Base-by-base conservation (phyloP, 2,329 filamentous ascomycete genomes). In the Apiospora rasikravindrae region DNA sequence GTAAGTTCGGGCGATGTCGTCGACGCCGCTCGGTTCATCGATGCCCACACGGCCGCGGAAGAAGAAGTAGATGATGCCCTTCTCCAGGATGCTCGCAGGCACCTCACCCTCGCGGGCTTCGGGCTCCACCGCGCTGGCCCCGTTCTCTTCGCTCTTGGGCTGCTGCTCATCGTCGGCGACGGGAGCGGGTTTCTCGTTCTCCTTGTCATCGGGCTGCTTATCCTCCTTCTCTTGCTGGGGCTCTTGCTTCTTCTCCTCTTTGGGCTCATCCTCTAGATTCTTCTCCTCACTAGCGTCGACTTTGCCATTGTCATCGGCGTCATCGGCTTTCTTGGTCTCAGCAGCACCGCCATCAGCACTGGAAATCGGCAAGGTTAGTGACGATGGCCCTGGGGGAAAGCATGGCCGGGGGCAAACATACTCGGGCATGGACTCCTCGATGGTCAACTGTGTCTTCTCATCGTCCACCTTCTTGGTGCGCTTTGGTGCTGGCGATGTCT, bases 21-120 rank as follows among this genome's bases (percentile, higher is more conserved):
- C 83, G 0, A 96, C 86, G 66, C 88, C 87, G 24, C 91, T 87
- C 0, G 94, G 91, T 8, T 93, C 87, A 5, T 94, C 89, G 37
- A 93, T 87, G 69, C 90, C 89, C 49, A 98, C 93, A 16, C 94
- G 91, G 10, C 91, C 90, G 24, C 95, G 91, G 77, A 93, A 92
- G 85, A 97, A 97, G 87, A 97, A 97, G 85, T 97, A 97, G 76
- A 98, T 91, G 76, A 96, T 88, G 4, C 95, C 95, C 78, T 96
- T 97, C 79, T 98, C 95, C 2, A 97, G 86, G 33, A 97, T 90
- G 69, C 77, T 87, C 0, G 87, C 85, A 0, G 86, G 83, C 0
- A 85, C 78, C 0, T 71, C 71, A 22, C 77, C 77, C 4, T 80
- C 72, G 45, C 82, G 82, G n/a, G 78, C 78, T 16, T 79, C 75